These are phyloP conservation scores for Vishniacozyma victoriae DNA, from an alignment of 768 basidiomycete species.

Conservation along the genomic window DNA sequence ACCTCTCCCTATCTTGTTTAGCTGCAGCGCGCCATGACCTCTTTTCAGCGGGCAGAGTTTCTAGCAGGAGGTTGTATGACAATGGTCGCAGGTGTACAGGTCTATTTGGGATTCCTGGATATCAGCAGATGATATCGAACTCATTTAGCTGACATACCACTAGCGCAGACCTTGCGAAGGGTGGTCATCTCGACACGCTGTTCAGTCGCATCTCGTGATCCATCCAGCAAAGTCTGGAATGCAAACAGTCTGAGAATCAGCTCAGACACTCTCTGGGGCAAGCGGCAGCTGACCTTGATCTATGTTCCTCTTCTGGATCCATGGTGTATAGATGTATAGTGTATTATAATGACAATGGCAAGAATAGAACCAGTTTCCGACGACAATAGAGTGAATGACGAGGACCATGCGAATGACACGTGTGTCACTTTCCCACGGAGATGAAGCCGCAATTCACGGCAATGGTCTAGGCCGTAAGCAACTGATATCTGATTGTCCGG, in stretches of 20 bases:
- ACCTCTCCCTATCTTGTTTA: constrained; percentile 15
- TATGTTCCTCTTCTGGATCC: too few relatives aligned
- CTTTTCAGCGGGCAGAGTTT: constrained; percentile 24
- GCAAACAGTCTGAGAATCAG: constrained; percentile 27
- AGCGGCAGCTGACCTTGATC: too few relatives aligned
- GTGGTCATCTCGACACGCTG: constrained; percentile 27
- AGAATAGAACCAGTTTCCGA: too few relatives aligned
- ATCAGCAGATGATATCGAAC: neutral
- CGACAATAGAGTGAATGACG: too few relatives aligned
- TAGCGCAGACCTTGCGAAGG: constrained; percentile 30
- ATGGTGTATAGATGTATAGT: too few relatives aligned
- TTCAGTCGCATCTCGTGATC: constrained; percentile 21
- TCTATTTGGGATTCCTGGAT: constrained; percentile 35
- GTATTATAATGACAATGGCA: too few relatives aligned
- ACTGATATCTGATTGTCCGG: too few relatives aligned
- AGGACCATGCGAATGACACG: too few relatives aligned
- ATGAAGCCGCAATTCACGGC: too few relatives aligned
- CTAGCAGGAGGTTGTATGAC: constrained; percentile 36
- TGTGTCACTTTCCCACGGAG: too few relatives aligned
- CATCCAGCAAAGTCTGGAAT: constrained; percentile 38
- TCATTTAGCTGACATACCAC: constrained; percentile 20
- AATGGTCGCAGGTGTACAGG: constrained; percentile 41
- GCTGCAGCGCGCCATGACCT: constrained; percentile 20
- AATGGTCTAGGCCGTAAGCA: too few relatives aligned
- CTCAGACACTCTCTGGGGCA: too few relatives aligned